phyloP scores from a whole-genome alignment of 2,329 filamentous ascomycete genomes.

The Epichloe elymi region DNA sequence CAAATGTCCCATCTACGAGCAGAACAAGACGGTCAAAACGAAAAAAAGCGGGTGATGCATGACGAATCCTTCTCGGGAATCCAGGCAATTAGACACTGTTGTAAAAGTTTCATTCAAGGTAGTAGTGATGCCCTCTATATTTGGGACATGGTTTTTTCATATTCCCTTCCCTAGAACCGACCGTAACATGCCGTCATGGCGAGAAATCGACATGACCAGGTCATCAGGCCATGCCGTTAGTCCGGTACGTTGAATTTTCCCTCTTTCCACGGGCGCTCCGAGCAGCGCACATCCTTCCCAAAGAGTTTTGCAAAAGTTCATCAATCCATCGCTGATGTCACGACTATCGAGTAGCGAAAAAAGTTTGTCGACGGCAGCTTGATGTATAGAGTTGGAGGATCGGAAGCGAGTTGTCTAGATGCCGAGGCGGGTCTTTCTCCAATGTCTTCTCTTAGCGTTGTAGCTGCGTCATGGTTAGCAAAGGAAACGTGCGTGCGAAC shows the following conservation, averaged over 20 bases:
- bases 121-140: background rate
- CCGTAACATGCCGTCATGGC: slow-evolving; percentile 32
- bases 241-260: slow-evolving; percentile 10
- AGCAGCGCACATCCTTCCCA: slow-evolving; percentile 11
- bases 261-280: slow-evolving; percentile 6
- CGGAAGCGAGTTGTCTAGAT: slow-evolving; percentile 59
- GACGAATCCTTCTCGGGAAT: background rate
- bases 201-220: slow-evolving; percentile 24
- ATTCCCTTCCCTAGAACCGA: slow-evolving; percentile 34
- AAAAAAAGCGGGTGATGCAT: background rate
- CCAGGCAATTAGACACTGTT: background rate
- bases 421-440: slow-evolving; percentile 99
- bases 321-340: slow-evolving; percentile 15
- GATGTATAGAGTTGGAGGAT: slow-evolving; percentile 1
- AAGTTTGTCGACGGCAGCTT: slow-evolving; percentile 1
- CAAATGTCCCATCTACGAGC: background rate
- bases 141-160: slow-evolving; percentile 20
- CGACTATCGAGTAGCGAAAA: slow-evolving; percentile 12
- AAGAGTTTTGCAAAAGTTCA: slow-evolving; percentile 5
- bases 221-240: slow-evolving; percentile 16
- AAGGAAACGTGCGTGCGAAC: background rate
- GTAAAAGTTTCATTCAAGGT: background rate
- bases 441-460: slow-evolving; percentile 99
- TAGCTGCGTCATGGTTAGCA: slow-evolving; percentile 50
- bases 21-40: background rate